Percentiles rank a stretch among this genome's conserved stretches.
Evolutionary conservation across 139 green algal genomes (phyloP).

Genomic region (Chlamydomonas sp.): DNA sequence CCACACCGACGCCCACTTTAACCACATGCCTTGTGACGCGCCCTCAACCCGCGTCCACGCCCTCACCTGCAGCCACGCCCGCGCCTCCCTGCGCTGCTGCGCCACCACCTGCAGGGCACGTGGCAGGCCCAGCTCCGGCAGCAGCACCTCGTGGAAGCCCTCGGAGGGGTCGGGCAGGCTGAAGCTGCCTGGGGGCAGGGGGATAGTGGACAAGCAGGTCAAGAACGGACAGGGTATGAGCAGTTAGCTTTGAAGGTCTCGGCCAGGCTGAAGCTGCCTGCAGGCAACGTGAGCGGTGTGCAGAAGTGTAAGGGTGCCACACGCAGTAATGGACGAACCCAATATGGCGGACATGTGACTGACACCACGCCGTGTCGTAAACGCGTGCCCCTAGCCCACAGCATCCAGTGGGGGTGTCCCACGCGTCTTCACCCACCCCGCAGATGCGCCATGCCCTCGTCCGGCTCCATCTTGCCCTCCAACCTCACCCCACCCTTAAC

Average conservation of each 20-base stretch:
- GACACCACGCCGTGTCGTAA: too few relatives aligned
- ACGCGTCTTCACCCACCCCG: not conserved
- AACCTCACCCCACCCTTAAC: not conserved
- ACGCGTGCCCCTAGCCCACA: too few relatives aligned
- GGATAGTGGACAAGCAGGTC: not conserved
- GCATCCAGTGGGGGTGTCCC: too few relatives aligned
- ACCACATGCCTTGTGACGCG: not conserved
- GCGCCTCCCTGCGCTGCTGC: conserved; percentile 20
- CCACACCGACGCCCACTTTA: not conserved
- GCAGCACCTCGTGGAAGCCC: conserved; percentile 29
- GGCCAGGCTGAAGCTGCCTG: not conserved
- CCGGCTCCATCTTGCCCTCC: not conserved
- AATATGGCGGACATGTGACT: too few relatives aligned
- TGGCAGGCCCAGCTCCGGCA: not conserved
- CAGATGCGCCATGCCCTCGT: conserved; percentile 13
- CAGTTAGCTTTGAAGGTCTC: not conserved
- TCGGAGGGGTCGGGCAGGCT: conserved; percentile 6
- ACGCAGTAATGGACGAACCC: too few relatives aligned
- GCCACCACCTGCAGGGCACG: not conserved
- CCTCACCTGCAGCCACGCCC: conserved; percentile 9
- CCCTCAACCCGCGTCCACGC: not conserved
- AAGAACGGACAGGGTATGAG: not conserved
- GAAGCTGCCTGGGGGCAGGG: conserved; percentile 2
- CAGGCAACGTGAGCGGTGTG: not conserved
- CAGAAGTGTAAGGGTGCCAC: too few relatives aligned